Conservation (phyloP, 31 red algal genomes). For the Odonthalia washingtoniensis region DNA sequence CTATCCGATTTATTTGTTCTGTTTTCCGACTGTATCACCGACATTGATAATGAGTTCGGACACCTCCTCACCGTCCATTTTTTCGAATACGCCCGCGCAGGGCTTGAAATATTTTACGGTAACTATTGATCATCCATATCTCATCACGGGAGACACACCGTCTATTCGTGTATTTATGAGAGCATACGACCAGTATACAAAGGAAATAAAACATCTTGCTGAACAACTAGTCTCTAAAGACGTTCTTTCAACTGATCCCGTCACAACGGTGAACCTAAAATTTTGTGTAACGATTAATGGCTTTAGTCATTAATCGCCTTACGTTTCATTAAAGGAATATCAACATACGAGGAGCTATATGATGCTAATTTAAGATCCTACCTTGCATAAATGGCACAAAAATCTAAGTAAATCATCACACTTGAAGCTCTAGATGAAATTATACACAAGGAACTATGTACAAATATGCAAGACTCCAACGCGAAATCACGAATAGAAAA, state of each 20-base stretch:
- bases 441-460: conserved; percentile 27
- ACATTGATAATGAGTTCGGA: background rate
- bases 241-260: background rate
- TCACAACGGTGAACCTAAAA: background rate
- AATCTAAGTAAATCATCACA: conserved; percentile 9
- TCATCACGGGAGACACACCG: background rate
- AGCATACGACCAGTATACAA: conserved; percentile 25
- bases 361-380: conserved; percentile 14
- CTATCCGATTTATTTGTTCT: too few species aligned
- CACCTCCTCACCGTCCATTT: background rate
- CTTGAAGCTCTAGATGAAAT: conserved; percentile 30
- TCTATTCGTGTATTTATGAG: conserved; percentile 8
- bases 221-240: background rate
- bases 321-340: background rate
- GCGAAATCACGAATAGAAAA: conserved; percentile 42
- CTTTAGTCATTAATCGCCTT: background rate
- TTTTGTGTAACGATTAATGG: conserved; percentile 17
- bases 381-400: conserved; percentile 33
- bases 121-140: background rate
- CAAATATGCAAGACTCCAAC: conserved; percentile 26
- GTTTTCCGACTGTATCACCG: too few species aligned
- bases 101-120: background rate
- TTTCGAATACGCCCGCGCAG: background rate
- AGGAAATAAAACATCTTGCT: background rate
- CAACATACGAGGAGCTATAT: background rate